A percentile compares a stretch with the other conserved stretches of the same genome.
These are phyloP conservation scores for Trichophyton benhamiae DNA, from an alignment of 2,329 filamentous ascomycete genomes.

Conservation along the genomic window DNA sequence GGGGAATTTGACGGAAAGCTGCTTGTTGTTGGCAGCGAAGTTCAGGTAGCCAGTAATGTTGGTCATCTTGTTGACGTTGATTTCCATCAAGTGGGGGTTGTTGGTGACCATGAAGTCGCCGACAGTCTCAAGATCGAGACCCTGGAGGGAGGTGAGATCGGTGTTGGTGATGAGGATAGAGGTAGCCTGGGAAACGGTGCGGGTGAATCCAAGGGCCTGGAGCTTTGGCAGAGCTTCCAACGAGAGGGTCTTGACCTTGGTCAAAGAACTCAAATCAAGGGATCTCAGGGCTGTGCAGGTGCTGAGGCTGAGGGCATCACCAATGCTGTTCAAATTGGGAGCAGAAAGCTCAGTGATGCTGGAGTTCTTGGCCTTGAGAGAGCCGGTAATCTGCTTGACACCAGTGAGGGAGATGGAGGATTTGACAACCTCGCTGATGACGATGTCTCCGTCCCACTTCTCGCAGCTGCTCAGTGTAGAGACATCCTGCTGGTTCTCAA, in stretches of 20 bases:
- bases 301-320: constrained; percentile 56
- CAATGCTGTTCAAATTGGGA: constrained; percentile 51
- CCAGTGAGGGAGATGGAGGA: constrained; percentile 52
- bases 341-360: constrained; percentile 54
- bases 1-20: constrained; percentile 60
- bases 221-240: constrained; percentile 61
- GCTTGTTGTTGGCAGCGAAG: constrained; percentile 67
- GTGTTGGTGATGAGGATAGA: constrained; percentile 75
- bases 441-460: constrained; percentile 57
- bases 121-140: constrained; percentile 67
- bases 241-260: constrained; percentile 51
- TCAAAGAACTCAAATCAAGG: constrained; percentile 55
- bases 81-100: constrained; percentile 66
- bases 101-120: constrained; percentile 72
- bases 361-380: constrained; percentile 40
- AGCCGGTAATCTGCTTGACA: constrained; percentile 46
- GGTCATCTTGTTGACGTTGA: constrained; percentile 60
- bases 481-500: constrained; percentile 49
- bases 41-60: constrained; percentile 60
- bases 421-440: constrained; percentile 46
- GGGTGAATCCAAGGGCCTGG: constrained; percentile 46
- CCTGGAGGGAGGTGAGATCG: constrained; percentile 61
- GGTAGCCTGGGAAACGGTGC: constrained; percentile 54
- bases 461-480: constrained; percentile 54
- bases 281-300: constrained; percentile 56